Conservation (phyloP, 2,329 filamentous ascomycete species). For the Alternaria consortialis region DNA sequence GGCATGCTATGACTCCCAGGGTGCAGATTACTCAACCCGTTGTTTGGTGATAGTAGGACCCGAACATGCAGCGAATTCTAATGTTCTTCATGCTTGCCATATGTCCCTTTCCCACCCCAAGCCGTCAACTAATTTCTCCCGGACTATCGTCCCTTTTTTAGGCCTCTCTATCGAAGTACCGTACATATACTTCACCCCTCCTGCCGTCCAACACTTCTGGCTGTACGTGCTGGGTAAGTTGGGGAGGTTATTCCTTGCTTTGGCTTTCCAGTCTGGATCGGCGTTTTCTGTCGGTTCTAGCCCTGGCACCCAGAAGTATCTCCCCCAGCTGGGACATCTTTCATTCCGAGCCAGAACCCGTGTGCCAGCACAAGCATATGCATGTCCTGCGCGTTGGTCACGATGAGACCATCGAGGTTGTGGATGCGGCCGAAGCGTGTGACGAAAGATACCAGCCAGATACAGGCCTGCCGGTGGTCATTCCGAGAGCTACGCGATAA, state of each 20-base stretch:
- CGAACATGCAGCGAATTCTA: not conserved
- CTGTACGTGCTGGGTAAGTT: not conserved
- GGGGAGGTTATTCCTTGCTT: not conserved
- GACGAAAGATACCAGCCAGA: slow-evolving; percentile 20
- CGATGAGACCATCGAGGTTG: slow-evolving; percentile 21
- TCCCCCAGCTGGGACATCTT: not conserved
- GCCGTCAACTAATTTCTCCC: not conserved
- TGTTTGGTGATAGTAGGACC: not conserved
- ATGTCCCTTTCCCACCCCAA: not conserved
- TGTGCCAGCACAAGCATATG: slow-evolving; percentile 14
- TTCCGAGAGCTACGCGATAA: slow-evolving; percentile 3
- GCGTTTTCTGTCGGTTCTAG: slow-evolving; percentile 8
- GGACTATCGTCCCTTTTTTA: not conserved
- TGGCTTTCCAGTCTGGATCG: not conserved
- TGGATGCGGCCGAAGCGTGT: slow-evolving; percentile 17
- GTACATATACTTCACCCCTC: not conserved
- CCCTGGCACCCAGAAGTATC: slow-evolving; percentile 18
- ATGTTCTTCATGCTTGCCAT: not conserved
- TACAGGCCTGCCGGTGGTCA: slow-evolving; percentile 8
- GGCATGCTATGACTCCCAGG: not conserved
- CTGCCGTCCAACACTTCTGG: not conserved
- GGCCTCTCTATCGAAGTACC: not conserved
- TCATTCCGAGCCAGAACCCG: slow-evolving; percentile 5
- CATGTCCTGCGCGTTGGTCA: slow-evolving; percentile 2
- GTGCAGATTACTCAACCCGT: not conserved